These are phyloP conservation scores for Thielaviopsis ethacetica DNA, from an alignment of 2,329 filamentous ascomycete species.

Conservation along the genomic window DNA sequence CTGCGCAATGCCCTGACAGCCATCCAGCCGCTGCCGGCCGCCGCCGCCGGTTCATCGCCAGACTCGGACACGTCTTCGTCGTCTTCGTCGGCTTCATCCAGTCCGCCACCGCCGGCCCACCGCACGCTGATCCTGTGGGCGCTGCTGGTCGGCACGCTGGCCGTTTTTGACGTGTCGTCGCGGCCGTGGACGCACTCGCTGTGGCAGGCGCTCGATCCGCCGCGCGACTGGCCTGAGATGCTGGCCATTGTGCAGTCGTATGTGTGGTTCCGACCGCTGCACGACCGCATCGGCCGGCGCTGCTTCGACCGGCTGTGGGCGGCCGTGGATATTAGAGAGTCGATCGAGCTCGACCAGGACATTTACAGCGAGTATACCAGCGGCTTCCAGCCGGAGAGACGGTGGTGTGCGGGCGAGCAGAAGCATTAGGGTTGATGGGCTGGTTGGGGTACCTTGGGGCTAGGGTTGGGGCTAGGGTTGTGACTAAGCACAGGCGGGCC, in stretches of 20 bases:
- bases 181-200: slow-evolving; percentile 9
- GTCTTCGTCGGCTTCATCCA: neutral
- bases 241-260: slow-evolving; percentile 3
- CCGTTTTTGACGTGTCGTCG: slow-evolving; percentile 8
- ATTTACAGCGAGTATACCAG: neutral
- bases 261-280: slow-evolving; percentile 10
- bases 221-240: slow-evolving; percentile 9
- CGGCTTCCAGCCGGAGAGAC: neutral
- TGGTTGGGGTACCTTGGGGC: too few relatives aligned
- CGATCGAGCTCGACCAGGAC: neutral
- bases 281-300: slow-evolving; percentile 5
- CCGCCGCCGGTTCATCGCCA: neutral
- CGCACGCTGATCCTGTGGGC: slow-evolving; percentile 9
- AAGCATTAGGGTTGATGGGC: too few relatives aligned
- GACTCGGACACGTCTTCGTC: neutral
- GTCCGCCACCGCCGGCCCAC: neutral
- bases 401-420: neutral
- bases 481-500: too few relatives aligned
- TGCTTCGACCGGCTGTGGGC: slow-evolving; percentile 6
- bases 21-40: slow-evolving; percentile 1
- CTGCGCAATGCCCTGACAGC: slow-evolving; percentile 7
- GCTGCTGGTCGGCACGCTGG: slow-evolving; percentile 6
- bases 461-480: too few relatives aligned
- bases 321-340: neutral
- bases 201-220: slow-evolving; percentile 7